Conservation (phyloP, 176 grass and related monocot species). For the Zoysia pacifica region DNA sequence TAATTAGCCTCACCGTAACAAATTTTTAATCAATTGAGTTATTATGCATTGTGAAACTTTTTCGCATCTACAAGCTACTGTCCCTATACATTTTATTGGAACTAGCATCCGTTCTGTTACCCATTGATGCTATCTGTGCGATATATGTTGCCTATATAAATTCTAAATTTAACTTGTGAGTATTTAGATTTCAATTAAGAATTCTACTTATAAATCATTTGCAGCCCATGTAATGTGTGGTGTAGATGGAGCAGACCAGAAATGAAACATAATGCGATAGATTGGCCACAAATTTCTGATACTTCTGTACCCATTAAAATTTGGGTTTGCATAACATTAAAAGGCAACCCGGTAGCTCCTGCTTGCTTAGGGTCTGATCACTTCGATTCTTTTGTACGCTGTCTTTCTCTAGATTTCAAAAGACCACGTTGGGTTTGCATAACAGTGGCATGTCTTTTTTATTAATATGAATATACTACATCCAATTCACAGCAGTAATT, state of each 20-base stretch:
- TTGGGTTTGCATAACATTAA: constrained; percentile 4
- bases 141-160: not conserved
- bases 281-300: not conserved
- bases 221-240: not conserved
- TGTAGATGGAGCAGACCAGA: not conserved
- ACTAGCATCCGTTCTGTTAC: not conserved
- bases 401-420: no score
- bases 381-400: no score
- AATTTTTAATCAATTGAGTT: not conserved
- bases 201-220: constrained; percentile 4
- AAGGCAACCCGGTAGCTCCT: no score
- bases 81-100: not conserved
- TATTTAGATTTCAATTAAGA: not conserved
- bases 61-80: not conserved
- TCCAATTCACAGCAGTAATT: not conserved
- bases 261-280: no score
- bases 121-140: not conserved
- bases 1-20: not conserved
- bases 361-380: no score
- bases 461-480: no score
- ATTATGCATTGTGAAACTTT: not conserved
- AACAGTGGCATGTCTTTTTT: no score
- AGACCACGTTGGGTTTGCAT: no score
- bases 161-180: not conserved
- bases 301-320: not conserved